phyloP scores from a whole-genome alignment of 805 yeast species.

The Suhomyces vadensis region DNA sequence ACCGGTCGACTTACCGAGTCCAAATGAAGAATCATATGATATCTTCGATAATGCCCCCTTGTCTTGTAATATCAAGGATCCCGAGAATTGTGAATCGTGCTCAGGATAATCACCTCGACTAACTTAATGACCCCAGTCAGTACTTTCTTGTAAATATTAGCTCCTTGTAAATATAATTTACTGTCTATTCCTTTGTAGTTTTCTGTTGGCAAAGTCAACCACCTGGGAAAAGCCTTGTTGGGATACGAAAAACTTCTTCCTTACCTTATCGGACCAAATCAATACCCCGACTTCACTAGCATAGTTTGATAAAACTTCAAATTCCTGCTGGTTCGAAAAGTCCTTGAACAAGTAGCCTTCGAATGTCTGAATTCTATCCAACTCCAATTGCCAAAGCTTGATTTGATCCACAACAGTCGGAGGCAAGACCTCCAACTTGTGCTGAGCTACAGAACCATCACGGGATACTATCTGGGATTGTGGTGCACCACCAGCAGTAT shows the following conservation, averaged over 20 bases:
- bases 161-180: too few species aligned
- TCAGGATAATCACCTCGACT: conserved; percentile 18
- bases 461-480: conserved; percentile 26
- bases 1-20: conserved; percentile 8
- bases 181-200: conserved; percentile 19
- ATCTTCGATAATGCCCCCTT: conserved; percentile 38
- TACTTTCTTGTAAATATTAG: conserved; percentile 1
- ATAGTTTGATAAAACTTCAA: conserved; percentile 65
- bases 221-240: conserved; percentile 84
- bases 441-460: conserved; percentile 41
- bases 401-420: conserved; percentile 98
- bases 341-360: conserved; percentile 89
- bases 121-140: neutral
- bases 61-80: conserved; percentile 30
- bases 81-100: conserved; percentile 24
- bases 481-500: conserved; percentile 45
- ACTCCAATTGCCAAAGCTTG: conserved; percentile 91
- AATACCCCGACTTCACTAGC: conserved; percentile 91
- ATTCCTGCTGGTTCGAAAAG: conserved; percentile 76
- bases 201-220: conserved; percentile 84
- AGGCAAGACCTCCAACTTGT: conserved; percentile 67
- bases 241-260: conserved; percentile 80
- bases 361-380: conserved; percentile 85
- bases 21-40: conserved; percentile 16
- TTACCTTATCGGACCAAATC: conserved; percentile 76